A percentile compares a stretch with the other conserved stretches of the same genome.
These are phyloP conservation scores for Kodamaea plutei DNA, from an alignment of 1,139 yeast species.

Conservation along the genomic window DNA sequence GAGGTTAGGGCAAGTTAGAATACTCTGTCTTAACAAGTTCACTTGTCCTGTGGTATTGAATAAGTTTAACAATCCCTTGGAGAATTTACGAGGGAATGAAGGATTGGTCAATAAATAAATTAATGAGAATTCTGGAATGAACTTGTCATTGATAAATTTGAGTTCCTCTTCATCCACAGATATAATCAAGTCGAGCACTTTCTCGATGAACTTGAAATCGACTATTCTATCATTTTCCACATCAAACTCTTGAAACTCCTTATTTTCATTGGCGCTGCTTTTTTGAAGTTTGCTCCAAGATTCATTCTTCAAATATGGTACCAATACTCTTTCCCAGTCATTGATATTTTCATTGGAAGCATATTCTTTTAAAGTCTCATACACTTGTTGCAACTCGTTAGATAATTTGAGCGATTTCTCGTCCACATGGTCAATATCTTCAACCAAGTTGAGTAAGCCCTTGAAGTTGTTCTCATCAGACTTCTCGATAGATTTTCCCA, in stretches of 20 bases:
- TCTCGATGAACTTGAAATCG: slow-evolving; percentile 54
- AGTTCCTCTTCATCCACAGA: slow-evolving; percentile 23
- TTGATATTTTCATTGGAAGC: slow-evolving; percentile 17
- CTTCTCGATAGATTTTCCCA: slow-evolving; percentile 56
- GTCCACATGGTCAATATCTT: slow-evolving; percentile 15
- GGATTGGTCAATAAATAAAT: slow-evolving; percentile 85
- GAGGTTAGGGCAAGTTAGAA: slow-evolving; percentile 71
- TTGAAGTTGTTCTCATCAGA: slow-evolving; percentile 11
- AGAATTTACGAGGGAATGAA: slow-evolving; percentile 60
- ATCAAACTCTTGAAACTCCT: slow-evolving; percentile 45
- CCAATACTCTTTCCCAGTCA: slow-evolving; percentile 30
- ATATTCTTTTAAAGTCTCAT: slow-evolving; percentile 18
- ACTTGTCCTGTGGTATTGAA: slow-evolving; percentile 43
- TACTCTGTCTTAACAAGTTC: slow-evolving; percentile 72
- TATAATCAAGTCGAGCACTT: slow-evolving; percentile 41
- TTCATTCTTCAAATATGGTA: slow-evolving; percentile 32
- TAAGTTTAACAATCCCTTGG: slow-evolving; percentile 50
- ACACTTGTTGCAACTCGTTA: slow-evolving; percentile 23
- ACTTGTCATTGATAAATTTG: slow-evolving; percentile 18
- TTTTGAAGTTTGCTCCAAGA: slow-evolving; percentile 22
- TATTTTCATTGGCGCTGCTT: slow-evolving; percentile 8
- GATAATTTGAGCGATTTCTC: slow-evolving; percentile 16
- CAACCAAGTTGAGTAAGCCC: slow-evolving; percentile 14
- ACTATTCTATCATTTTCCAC: slow-evolving; percentile 66
- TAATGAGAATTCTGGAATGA: slow-evolving; percentile 56